Evolutionary conservation across 768 basidiomycete species (phyloP).

Genomic region (Suillus occidentalis): DNA sequence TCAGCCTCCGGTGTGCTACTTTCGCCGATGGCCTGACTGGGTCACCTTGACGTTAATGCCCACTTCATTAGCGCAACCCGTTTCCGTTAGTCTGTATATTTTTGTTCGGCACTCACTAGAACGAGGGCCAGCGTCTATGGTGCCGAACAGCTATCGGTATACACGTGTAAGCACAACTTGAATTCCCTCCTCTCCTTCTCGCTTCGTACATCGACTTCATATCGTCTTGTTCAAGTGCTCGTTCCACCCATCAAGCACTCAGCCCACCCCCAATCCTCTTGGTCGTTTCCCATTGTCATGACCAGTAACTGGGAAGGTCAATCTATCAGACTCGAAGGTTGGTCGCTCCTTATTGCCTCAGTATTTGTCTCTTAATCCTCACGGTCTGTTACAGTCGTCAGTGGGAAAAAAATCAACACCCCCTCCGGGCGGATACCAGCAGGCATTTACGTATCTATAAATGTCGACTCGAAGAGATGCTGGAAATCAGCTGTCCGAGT

Average conservation of each 20-base stretch:
- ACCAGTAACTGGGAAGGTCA: background rate
- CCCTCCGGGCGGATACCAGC: background rate
- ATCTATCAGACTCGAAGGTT: background rate
- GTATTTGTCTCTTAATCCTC: background rate
- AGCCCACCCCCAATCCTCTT: background rate
- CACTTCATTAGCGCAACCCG: background rate
- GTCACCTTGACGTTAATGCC: background rate
- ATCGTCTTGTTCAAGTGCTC: background rate
- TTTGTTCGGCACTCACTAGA: background rate
- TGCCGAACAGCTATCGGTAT: background rate
- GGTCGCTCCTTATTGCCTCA: background rate
- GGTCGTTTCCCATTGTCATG: background rate
- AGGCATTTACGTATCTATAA: background rate
- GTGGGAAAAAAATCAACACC: background rate
- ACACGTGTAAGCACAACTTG: background rate
- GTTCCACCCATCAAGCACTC: background rate
- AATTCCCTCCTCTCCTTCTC: background rate
- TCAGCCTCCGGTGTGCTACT: background rate
- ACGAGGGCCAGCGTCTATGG: background rate
- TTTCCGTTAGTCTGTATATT: background rate
- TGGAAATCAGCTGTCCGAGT: background rate
- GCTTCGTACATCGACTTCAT: background rate
- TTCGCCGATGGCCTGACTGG: background rate
- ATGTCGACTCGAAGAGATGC: background rate
- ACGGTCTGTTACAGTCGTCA: background rate